Conservation (phyloP, 169 alveolate species). For the Cryptosporidium felis region DNA sequence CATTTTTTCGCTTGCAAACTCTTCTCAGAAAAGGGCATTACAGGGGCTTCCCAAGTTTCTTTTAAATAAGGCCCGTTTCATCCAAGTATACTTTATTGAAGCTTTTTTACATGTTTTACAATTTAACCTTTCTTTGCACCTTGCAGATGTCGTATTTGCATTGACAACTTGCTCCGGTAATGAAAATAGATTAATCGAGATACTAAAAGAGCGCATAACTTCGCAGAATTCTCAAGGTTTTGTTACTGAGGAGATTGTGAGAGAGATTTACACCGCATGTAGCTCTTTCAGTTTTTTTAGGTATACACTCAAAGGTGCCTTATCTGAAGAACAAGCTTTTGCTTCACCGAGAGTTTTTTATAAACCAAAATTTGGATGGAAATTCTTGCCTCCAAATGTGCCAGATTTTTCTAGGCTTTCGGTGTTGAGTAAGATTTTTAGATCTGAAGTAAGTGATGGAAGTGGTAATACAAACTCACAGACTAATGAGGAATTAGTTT, state of each 20-base stretch:
- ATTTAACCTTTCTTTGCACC: neutral
- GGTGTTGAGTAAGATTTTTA: constrained; percentile 33
- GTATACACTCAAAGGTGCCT: constrained; percentile 33
- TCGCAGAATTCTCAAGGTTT: neutral
- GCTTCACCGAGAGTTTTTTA: constrained; percentile 70
- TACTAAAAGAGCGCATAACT: constrained; percentile 1
- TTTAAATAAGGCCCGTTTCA: constrained; percentile 46
- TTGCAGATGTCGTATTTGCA: constrained; percentile 41
- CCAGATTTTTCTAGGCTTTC: constrained; percentile 54
- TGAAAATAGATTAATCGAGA: constrained; percentile 18
- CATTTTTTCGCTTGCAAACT: constrained; percentile 3
- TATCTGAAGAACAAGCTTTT: constrained; percentile 67
- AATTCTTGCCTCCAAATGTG: constrained; percentile 35
- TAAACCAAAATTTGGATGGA: constrained; percentile 57
- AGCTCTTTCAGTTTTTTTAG: constrained; percentile 50
- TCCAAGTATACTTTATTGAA: constrained; percentile 44
- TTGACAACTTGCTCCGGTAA: constrained; percentile 13
- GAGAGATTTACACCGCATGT: constrained; percentile 33
- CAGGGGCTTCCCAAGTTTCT: constrained; percentile 39
- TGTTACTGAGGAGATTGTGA: neutral
- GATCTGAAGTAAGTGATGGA: neutral
- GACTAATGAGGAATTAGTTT: neutral
- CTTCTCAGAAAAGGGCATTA: constrained; percentile 23
- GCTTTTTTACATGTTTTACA: constrained; percentile 31
- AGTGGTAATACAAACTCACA: neutral